Evolutionary conservation across 495 filamentous ascomycete genomes (phyloP).

Genomic region (Usnea hakonensis): DNA sequence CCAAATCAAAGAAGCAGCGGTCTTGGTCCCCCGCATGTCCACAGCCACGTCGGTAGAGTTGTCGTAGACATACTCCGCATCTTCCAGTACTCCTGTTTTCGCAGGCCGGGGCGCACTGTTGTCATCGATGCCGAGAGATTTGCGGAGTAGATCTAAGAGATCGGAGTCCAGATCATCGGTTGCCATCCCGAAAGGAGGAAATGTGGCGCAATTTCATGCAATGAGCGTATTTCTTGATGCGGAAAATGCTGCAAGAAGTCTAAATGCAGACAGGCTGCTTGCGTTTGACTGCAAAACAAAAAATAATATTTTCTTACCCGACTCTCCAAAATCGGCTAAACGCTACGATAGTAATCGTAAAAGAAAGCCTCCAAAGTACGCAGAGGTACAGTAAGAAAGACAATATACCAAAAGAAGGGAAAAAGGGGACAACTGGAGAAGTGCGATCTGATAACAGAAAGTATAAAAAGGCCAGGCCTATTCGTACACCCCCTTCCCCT

Average conservation of each 20-base stretch:
- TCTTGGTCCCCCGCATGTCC: slow-evolving; percentile 67
- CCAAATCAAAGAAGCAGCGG: slow-evolving; percentile 71
- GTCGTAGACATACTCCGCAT: slow-evolving; percentile 80
- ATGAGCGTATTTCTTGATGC: neutral
- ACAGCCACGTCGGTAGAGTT: slow-evolving; percentile 89
- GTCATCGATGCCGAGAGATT: slow-evolving; percentile 61
- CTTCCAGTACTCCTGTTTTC: slow-evolving; percentile 74
- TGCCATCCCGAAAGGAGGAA: slow-evolving; percentile 46
- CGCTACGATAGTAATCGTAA: neutral
- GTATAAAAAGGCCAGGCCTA: no score
- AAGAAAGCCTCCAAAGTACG: neutral
- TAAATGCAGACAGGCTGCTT: neutral
- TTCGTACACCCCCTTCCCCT: no score
- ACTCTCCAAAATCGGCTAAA: neutral
- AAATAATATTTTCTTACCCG: neutral
- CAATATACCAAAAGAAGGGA: neutral
- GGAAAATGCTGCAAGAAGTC: neutral
- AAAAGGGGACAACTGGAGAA: neutral
- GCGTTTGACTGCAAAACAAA: neutral
- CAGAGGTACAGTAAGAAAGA: neutral
- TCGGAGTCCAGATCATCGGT: slow-evolving; percentile 87
- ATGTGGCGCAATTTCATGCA: neutral
- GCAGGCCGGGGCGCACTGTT: slow-evolving; percentile 43
- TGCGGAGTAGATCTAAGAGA: slow-evolving; percentile 75
- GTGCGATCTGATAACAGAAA: neutral